A percentile compares a stretch with the other conserved stretches of the same genome.
These are phyloP conservation scores for Pichia nanzhaoensis DNA, from an alignment of 805 yeast species.

Conservation along the genomic window DNA sequence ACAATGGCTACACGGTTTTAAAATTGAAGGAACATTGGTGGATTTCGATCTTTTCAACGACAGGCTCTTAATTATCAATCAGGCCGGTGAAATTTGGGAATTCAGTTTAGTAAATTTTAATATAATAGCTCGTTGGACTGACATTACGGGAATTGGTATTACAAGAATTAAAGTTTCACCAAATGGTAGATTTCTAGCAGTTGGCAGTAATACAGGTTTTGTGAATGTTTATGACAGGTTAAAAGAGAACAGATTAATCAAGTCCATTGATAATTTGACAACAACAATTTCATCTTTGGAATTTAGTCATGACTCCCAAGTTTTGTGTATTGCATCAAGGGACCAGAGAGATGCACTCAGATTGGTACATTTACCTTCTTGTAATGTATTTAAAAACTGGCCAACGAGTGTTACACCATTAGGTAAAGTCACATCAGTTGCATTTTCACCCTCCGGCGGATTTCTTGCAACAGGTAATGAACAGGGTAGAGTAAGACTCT, in stretches of 20 bases:
- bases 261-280: conserved; percentile 68
- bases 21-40: conserved; percentile 77
- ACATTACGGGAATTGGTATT: conserved; percentile 78
- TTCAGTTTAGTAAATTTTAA: conserved; percentile 49
- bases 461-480: conserved; percentile 87
- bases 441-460: conserved; percentile 75
- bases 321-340: conserved; percentile 78
- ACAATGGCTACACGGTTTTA: conserved; percentile 83
- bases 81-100: conserved; percentile 87
- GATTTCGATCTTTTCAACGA: conserved; percentile 64
- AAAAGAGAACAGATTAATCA: conserved; percentile 43
- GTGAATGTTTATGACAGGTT: conserved; percentile 76
- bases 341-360: conserved; percentile 81
- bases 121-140: conserved; percentile 69
- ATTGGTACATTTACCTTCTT: conserved; percentile 80
- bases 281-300: conserved; percentile 68
- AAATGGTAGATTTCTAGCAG: conserved; percentile 73
- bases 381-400: conserved; percentile 88
- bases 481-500: conserved; percentile 81
- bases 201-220: conserved; percentile 84
- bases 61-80: conserved; percentile 54
- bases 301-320: conserved; percentile 84
- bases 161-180: conserved; percentile 55
- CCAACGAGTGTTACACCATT: conserved; percentile 95
- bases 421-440: conserved; percentile 81